Evolutionary conservation across 129 eudicot genomes (phyloP).

Genomic region (Logfia minima): DNA sequence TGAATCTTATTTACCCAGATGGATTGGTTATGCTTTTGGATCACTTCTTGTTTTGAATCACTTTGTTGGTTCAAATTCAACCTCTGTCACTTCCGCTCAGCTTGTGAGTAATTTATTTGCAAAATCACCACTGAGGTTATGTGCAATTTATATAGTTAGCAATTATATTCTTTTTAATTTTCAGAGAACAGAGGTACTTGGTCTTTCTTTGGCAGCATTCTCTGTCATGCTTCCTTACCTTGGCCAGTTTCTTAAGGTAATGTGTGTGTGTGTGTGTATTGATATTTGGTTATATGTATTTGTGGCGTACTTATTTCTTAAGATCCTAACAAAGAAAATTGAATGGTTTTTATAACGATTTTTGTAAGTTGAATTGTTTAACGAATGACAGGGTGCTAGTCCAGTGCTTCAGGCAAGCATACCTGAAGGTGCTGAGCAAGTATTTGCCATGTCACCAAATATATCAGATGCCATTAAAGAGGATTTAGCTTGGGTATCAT

Average conservation of each 20-base stretch:
- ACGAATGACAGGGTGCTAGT: slow-evolving; percentile 56
- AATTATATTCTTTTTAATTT: slow-evolving; percentile 4
- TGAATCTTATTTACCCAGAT: slow-evolving; percentile 93
- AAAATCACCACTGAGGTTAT: background rate
- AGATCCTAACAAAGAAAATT: background rate
- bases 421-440: slow-evolving; percentile 70
- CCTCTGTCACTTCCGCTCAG: slow-evolving; percentile 60
- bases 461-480: slow-evolving; percentile 51
- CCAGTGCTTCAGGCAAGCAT: slow-evolving; percentile 50
- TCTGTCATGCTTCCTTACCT: slow-evolving; percentile 70
- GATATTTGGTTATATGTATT: background rate
- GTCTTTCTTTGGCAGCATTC: slow-evolving; percentile 78
- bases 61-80: slow-evolving; percentile 57
- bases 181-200: slow-evolving; percentile 79
- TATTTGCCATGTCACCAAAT: slow-evolving; percentile 59
- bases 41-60: slow-evolving; percentile 64
- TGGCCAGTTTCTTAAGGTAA: slow-evolving; percentile 89
- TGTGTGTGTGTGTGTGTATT: background rate
- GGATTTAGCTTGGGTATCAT: slow-evolving; percentile 92
- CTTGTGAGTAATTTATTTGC: slow-evolving; percentile 47
- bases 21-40: slow-evolving; percentile 82
- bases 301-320: background rate
- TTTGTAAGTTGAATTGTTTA: background rate
- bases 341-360: background rate
- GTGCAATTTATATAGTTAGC: background rate